Evolutionary conservation across 345 rosid species (phyloP).

Genomic region (Hypericum perforatum): DNA sequence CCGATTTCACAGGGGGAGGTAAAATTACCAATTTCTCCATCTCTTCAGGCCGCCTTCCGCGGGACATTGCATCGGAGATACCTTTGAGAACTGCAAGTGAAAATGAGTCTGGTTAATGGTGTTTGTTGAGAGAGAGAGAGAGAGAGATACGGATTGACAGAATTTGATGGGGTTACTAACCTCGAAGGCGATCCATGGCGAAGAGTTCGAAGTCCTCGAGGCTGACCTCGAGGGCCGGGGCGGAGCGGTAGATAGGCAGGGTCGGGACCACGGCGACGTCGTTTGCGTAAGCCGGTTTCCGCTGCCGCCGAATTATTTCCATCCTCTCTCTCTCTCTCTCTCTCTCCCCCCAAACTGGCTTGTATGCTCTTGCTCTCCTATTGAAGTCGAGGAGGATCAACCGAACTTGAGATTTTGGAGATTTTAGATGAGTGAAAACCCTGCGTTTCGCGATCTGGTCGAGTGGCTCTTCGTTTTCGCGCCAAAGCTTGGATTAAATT

Average conservation of each 20-base stretch:
- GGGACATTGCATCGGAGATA: slow-evolving; percentile 65
- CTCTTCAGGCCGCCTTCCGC: slow-evolving; percentile 68
- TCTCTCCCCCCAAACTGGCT: too few relatives aligned
- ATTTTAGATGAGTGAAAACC: too few relatives aligned
- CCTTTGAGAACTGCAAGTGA: slow-evolving; percentile 57
- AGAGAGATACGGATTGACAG: background rate
- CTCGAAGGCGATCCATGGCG: slow-evolving; percentile 87
- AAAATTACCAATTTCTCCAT: slow-evolving; percentile 51
- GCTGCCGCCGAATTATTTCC: slow-evolving; percentile 40
- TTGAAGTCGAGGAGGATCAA: too few relatives aligned
- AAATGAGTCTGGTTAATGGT: background rate
- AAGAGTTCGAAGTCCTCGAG: slow-evolving; percentile 87
- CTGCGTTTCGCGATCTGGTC: too few relatives aligned
- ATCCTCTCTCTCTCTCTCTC: slow-evolving; percentile 12
- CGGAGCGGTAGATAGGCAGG: slow-evolving; percentile 64
- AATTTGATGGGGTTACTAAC: slow-evolving; percentile 16
- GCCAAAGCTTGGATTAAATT: too few relatives aligned
- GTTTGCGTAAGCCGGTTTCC: slow-evolving; percentile 15
- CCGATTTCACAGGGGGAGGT: background rate
- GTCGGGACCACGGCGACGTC: slow-evolving; percentile 18
- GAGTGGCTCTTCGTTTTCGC: too few relatives aligned
- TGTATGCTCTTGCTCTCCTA: too few relatives aligned
- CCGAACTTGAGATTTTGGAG: too few relatives aligned
- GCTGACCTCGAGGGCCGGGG: slow-evolving; percentile 79
- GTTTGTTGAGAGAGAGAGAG: background rate